These are phyloP conservation scores for Pythium vanterpoolii DNA, from an alignment of 352 stramenopile genomes.

Conservation along the genomic window DNA sequence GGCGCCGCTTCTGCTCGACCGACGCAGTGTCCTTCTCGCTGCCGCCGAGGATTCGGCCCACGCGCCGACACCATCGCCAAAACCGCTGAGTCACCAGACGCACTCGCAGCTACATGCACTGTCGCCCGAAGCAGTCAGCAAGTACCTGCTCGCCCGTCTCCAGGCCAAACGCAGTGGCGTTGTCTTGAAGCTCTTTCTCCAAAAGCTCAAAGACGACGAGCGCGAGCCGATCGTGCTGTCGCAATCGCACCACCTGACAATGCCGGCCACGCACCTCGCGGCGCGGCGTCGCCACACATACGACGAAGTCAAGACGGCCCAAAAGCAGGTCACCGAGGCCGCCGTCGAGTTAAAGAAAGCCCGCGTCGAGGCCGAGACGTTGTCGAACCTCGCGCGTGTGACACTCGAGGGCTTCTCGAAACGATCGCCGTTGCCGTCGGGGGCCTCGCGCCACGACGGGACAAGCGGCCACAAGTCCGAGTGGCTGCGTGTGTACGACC, in stretches of 20 bases:
- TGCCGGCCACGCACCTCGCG: constrained; percentile 39
- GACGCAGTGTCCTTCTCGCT: constrained; percentile 39
- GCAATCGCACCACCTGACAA: constrained; percentile 21
- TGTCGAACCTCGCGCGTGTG: constrained; percentile 69
- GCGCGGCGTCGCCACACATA: constrained; percentile 75
- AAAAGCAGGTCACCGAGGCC: constrained; percentile 68
- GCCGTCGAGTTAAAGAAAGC: constrained; percentile 72
- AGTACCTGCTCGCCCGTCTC: constrained; percentile 72
- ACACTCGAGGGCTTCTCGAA: constrained; percentile 63
- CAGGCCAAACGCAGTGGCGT: constrained; percentile 46
- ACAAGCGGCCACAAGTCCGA: constrained; percentile 25
- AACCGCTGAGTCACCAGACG: background rate
- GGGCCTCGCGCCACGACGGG: background rate
- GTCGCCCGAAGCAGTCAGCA: constrained; percentile 42
- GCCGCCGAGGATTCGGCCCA: constrained; percentile 28
- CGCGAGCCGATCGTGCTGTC: constrained; percentile 47
- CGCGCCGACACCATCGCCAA: constrained; percentile 5
- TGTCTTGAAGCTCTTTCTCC: constrained; percentile 54
- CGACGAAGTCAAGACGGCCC: constrained; percentile 71
- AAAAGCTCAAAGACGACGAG: constrained; percentile 69
- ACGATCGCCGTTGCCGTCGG: background rate
- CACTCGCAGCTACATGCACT: constrained; percentile 1
- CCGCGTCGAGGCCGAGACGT: constrained; percentile 61
- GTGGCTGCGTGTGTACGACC: constrained; percentile 68
- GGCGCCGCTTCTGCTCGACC: constrained; percentile 52